Base-by-base conservation (phyloP, 2,329 filamentous ascomycete genomes). In the Cladobotryum protrusum region DNA sequence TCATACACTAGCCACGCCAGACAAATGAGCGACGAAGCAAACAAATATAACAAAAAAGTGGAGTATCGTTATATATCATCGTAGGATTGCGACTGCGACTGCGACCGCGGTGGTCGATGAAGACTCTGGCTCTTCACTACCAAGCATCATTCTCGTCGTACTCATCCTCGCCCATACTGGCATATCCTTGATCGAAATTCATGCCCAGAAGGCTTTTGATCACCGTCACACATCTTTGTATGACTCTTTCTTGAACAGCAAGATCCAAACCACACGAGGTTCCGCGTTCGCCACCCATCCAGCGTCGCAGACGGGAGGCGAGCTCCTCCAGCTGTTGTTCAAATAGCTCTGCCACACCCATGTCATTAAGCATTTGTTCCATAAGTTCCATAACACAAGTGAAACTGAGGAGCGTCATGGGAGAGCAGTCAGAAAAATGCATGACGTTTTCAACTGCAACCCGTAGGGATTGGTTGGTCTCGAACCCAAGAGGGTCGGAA, bases 101-200 rank as follows among this genome's bases (percentile, higher is more conserved):
- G 35, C 13, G 35, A 3, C 24, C 24, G 24, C 11, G 24, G 2
- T 8, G 6, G 7, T 37, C 14, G 35, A 17, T 13, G 14, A 37
- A 37, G 8, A n/a, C 35, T 12, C 35, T 33, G 12, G n/a, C n/a
- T 13, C 14, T 33, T 20, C 33, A 17, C 32, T 11, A 36, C 32
- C 32, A 33, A 29, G 7, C 24, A 29, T 29, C 24, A 15, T 33
- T 15, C 12, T 54, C 61, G 37, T 58, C 57, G 14, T 67, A 69
- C 40, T 74, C 74, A 45, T 68, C 67, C 40, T 79, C 77, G 52
- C 72, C 76, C 72, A 79, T 77, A 54, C 73, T 82, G 43, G 72
- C 79, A 61, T 83, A 83, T 7, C 81, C 81, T 1, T 76, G 75
- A 57, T 84, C 81, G 12, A 70, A 65, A 50, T 81, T 76, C 74